Evolutionary conservation across 202 grass and related monocot genomes (phyloP), one percentile per base, ranked within the genome.

Genomic region (Carex sylvatica): DNA sequence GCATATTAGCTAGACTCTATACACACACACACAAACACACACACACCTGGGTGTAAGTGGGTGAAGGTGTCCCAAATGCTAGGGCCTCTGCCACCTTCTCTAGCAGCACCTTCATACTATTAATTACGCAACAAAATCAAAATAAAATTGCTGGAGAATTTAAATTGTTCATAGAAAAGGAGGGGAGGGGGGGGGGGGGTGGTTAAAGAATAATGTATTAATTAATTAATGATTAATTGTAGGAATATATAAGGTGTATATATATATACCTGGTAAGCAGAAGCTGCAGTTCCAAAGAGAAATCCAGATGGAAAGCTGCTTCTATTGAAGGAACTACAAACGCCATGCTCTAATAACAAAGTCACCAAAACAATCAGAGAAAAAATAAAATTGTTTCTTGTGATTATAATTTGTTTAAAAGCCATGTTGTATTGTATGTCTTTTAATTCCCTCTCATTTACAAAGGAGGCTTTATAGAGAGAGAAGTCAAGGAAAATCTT

Each of bases 51-150:
- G 15, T 70, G 61, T 31, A 23, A 15, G 38, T 85, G 71, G 44
- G 71, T 77, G 71, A 84, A 84, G 51, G 83, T 84, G 36, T 84
- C 83, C 83, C 83, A 84, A 9, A 78, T 84, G 58, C 83, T 85
- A 16, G 73, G 83, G 3, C 73, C 83, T 20, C 24, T 85, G 0
- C 83, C 83, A 79, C 38, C 83, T 85, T 75, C 83, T 14, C 14
- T 78, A 1, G 20, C 55, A 26, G 71, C 83, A 0, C 83, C 83
- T 78, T 85, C 83, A 40, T 67, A 65, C 83, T 85, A 14, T 11
- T 64, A 44, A 65, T 24, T 64, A 16, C 18, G 26, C 14, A 52
- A 60, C 4, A 33, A n/a, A 31, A 56, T 42, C 4, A 24, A 52
- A 23, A 78, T 58, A 46, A 46, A 47, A 47, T 10, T 46, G 42